Evolutionary conservation across 2,329 filamentous ascomycete species (phyloP).

Genomic region (Fusarium sterilihyphosum): DNA sequence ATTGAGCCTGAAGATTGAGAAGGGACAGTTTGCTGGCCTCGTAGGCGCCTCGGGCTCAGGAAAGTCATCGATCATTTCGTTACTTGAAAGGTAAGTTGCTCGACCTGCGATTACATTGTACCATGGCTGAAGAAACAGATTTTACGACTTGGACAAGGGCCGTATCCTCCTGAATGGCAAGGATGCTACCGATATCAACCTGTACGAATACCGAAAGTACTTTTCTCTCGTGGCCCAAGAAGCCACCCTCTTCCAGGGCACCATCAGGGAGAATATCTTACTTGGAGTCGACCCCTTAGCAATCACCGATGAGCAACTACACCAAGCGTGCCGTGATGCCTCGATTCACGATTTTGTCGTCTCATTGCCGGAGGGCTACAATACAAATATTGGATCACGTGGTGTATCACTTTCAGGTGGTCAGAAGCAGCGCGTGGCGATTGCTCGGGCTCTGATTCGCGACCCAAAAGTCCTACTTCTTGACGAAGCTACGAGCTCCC

Average conservation of each 20-base stretch:
- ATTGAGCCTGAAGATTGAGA: conserved; percentile 71
- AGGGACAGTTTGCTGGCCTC: conserved; percentile 75
- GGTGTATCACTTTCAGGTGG: conserved; percentile 76
- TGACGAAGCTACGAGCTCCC: conserved; percentile 77
- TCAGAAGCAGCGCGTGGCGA: conserved; percentile 76
- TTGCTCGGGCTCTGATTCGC: conserved; percentile 74
- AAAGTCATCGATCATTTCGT: conserved; percentile 76
- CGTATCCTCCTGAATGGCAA: conserved; percentile 71
- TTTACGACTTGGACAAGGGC: conserved; percentile 75
- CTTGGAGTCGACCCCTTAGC: conserved; percentile 68
- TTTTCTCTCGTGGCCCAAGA: conserved; percentile 81
- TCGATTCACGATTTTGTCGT: conserved; percentile 77
- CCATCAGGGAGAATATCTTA: conserved; percentile 75
- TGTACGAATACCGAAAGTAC: conserved; percentile 69
- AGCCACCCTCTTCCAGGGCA: conserved; percentile 75
- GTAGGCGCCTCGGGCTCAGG: conserved; percentile 77
- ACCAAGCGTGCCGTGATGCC: conserved; percentile 67
- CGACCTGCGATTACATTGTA: neutral
- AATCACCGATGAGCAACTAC: conserved; percentile 62
- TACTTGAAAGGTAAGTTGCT: conserved; percentile 60
- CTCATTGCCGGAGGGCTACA: conserved; percentile 73
- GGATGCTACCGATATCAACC: conserved; percentile 67
- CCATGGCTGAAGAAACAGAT: conserved; percentile 52
- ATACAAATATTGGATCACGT: conserved; percentile 73
- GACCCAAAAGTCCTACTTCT: conserved; percentile 73